Base-by-base conservation (phyloP, 169 alveolate species). In the Neospora caninum region DNA sequence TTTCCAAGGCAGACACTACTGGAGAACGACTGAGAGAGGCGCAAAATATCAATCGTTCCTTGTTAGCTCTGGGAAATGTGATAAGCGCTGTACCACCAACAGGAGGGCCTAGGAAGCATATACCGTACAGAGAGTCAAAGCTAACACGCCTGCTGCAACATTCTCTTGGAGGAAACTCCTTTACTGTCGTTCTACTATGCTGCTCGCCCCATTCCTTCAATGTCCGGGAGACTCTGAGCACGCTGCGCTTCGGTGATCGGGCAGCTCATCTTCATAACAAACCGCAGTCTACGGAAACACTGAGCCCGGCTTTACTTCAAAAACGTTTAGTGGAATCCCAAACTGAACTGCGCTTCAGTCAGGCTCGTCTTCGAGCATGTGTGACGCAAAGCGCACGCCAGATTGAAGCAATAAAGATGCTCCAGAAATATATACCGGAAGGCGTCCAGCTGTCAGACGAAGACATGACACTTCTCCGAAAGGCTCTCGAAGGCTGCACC, bases 71-170 rank as follows among this genome's bases (percentile, higher is more conserved):
- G 36, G 99, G 99, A 41, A 96, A 98, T 92, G 99, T 99, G 0
- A 98, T 99, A 22, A 96, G 97, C 96, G 98, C 99, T 25, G 96
- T 98, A 4, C 97, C 97, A 42, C 82, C 88, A 39, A 43, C 80
- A 36, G 82, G 41, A 78, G 83, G 91, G 67, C 0, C 64, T 4
- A 45, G 80, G 84, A 86, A 94, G 69, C 98, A 99, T 91, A 97
- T 99, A 27, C 99, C 99, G 0, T 99, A 99, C 94, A 96, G 99
- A 94, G 99, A 99, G 93, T 97, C 99, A 45, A 99, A 99, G 96
- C 96, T 99, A 87, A 99, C 99, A 9, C 97, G 99, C 94, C 88
- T 98, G 31, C 96, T 99, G 69, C 98, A 98, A 93, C 99, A 98
- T 95, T 97, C 99, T 0, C 96, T 99, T 67, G 99, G 99, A n/a